Base-by-base conservation (phyloP, 1,284 basidiomycete species). In the Boletus calvinii region DNA sequence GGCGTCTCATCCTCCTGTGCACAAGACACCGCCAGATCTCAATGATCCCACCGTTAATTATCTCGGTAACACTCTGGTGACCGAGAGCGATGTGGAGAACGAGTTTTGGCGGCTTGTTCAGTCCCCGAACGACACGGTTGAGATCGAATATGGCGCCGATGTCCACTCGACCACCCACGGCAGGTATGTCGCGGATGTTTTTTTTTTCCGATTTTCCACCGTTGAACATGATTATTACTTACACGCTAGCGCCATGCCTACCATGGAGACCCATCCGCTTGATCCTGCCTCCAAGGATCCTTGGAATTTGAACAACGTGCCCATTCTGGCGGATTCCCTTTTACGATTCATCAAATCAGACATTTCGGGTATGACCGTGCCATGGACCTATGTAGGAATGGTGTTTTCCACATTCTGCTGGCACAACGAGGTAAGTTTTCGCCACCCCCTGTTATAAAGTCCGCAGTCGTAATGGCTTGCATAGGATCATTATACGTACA, bases 301-400 rank as follows among this genome's bases (percentile, higher is more conserved):
- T 0, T 99, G 97, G 97, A 99, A 99, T 70, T 74, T 99, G 62
- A 98, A 98, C 75, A 99, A 98, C 63, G 88, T 99, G 46, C 92
- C 95, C 7, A 95, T 97, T 59, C 71, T 94, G 6, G 79, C 85
- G 2, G 90, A 94, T 50, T 98, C 94, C 48, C 80, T 95, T 38
- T 77, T 93, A 43, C 83, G 88, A 18, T 99, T 90, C 73, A 98
- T 99, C 77, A 97, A 98, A 73, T 95, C 93, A 6, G 96, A 99
- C 71, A 98, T 99, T 53, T 98, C 94, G 50, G 97, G 97, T 17
- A 99, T 99, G 97, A 99, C 97, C 0, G 94, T 98, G 4, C 97
- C 97, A 7, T 99, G 97, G 97, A 97, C 95, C 50, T 99, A 99
- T 71, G 94, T 99, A 53, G 97, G 97, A 46, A 99, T 99, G 96